Evolutionary conservation across 2,329 filamentous ascomycete genomes (phyloP).

Genomic region (Alternaria brassicicola): DNA sequence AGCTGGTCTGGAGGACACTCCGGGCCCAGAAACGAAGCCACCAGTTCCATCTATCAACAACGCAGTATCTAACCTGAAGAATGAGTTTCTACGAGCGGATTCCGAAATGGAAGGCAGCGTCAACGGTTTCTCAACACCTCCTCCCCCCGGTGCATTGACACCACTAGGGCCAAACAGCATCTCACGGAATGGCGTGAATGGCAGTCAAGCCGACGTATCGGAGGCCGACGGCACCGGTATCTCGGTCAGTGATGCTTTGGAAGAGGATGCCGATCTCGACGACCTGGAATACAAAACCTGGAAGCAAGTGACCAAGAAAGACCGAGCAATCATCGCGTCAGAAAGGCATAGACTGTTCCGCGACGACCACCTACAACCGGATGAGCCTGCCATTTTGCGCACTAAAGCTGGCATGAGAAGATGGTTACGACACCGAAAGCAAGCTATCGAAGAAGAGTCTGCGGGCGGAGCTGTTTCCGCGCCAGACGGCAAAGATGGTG

Average conservation of each 20-base stretch:
- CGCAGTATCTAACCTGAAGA: constrained; percentile 57
- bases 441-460: constrained; percentile 56
- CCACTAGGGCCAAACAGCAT: constrained; percentile 73
- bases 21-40: constrained; percentile 76
- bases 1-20: constrained; percentile 79
- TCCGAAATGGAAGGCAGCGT: constrained; percentile 83
- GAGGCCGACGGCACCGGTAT: constrained; percentile 78
- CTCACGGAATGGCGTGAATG: constrained; percentile 61
- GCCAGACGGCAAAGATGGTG: constrained; percentile 54
- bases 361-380: constrained; percentile 79
- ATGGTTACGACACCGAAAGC: constrained; percentile 79
- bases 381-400: constrained; percentile 85
- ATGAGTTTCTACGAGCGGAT: constrained; percentile 64
- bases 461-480: constrained; percentile 57
- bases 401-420: constrained; percentile 88
- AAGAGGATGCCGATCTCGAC: constrained; percentile 82
- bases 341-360: constrained; percentile 87
- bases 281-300: constrained; percentile 93
- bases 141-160: constrained; percentile 76
- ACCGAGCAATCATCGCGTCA: constrained; percentile 83
- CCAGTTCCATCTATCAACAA: constrained; percentile 63
- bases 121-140: constrained; percentile 85
- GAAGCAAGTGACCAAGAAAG: constrained; percentile 99
- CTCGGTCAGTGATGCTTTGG: constrained; percentile 69
- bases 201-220: constrained; percentile 81